Percentiles rank a stretch among this genome's conserved stretches.
These are phyloP conservation scores for Leccinum barrowsii DNA, from an alignment of 768 basidiomycete species.

Conservation along the genomic window DNA sequence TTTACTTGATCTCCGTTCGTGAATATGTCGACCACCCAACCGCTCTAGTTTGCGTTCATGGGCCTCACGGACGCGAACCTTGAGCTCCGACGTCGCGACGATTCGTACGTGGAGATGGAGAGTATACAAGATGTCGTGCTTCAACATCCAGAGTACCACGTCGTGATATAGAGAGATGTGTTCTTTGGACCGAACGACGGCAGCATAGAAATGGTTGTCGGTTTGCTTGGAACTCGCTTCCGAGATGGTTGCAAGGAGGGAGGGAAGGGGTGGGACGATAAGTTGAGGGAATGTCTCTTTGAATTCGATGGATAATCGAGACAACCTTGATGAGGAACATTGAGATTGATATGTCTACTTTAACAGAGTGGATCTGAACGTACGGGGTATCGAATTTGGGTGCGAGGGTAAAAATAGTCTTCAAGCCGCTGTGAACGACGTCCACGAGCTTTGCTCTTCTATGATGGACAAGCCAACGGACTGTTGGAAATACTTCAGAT, in stretches of 20 bases:
- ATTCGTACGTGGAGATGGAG: conserved; percentile 85
- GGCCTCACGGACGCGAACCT: conserved; percentile 56
- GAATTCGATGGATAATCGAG: conserved; percentile 58
- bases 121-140: conserved; percentile 79
- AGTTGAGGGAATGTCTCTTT: conserved; percentile 53
- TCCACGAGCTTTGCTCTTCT: conserved; percentile 88
- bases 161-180: conserved; percentile 69
- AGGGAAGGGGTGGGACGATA: conserved; percentile 65
- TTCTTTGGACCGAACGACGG: conserved; percentile 69
- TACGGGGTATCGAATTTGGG: conserved; percentile 59
- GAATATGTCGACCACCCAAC: conserved; percentile 11
- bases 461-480: conserved; percentile 89
- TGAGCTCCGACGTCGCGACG: conserved; percentile 73
- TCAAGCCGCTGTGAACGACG: conserved; percentile 70
- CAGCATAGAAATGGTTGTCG: conserved; percentile 75
- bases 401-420: conserved; percentile 78
- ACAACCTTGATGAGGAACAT: conserved; percentile 8
- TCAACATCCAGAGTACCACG: conserved; percentile 89
- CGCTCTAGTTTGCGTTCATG: conserved; percentile 38
- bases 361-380: conserved; percentile 27
- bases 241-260: conserved; percentile 74
- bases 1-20: conserved; percentile 21
- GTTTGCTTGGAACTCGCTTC: conserved; percentile 58
- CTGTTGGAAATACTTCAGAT: conserved; percentile 82
- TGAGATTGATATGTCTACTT: not conserved